Evolutionary conservation across 441 rosid species (phyloP).

Genomic region (Arabidopsis lyrata): DNA sequence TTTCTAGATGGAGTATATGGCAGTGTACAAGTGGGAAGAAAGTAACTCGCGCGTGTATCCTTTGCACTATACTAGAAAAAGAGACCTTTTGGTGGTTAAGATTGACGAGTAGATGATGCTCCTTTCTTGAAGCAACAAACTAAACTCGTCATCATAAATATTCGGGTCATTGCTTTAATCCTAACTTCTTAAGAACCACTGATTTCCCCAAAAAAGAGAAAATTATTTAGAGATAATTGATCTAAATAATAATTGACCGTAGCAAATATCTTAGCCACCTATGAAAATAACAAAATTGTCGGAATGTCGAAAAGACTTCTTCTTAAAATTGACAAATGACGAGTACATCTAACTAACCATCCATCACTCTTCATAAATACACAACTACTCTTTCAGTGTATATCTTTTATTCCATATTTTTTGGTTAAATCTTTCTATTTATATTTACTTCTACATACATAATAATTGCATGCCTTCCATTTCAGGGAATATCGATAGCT

Average conservation of each 20-base stretch:
- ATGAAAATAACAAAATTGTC: slow-evolving; percentile 29
- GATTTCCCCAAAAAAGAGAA: background rate
- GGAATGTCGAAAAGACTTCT: slow-evolving; percentile 13
- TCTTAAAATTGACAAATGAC: slow-evolving; percentile 34
- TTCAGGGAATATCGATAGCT: background rate
- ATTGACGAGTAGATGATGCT: slow-evolving; percentile 32
- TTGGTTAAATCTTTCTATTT: background rate
- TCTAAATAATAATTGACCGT: slow-evolving; percentile 33
- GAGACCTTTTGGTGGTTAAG: slow-evolving; percentile 36
- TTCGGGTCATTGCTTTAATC: slow-evolving; percentile 26
- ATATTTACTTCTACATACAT: slow-evolving; percentile 8
- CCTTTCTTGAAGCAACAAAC: slow-evolving; percentile 44
- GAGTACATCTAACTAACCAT: slow-evolving; percentile 40
- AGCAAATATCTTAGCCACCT: slow-evolving; percentile 27
- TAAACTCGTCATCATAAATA: slow-evolving; percentile 35
- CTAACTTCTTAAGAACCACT: slow-evolving; percentile 26
- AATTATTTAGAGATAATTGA: background rate
- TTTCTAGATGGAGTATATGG: background rate
- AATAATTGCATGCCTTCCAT: slow-evolving; percentile 11
- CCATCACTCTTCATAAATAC: slow-evolving; percentile 43
- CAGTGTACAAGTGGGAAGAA: slow-evolving; percentile 28
- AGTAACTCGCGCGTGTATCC: slow-evolving; percentile 29
- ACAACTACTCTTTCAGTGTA: slow-evolving; percentile 37
- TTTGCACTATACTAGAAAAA: slow-evolving; percentile 37
- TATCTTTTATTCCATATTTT: background rate